phyloP scores from a whole-genome alignment of 2,329 filamentous ascomycete species.

The Pseudocercospora pini-densiflorae region DNA sequence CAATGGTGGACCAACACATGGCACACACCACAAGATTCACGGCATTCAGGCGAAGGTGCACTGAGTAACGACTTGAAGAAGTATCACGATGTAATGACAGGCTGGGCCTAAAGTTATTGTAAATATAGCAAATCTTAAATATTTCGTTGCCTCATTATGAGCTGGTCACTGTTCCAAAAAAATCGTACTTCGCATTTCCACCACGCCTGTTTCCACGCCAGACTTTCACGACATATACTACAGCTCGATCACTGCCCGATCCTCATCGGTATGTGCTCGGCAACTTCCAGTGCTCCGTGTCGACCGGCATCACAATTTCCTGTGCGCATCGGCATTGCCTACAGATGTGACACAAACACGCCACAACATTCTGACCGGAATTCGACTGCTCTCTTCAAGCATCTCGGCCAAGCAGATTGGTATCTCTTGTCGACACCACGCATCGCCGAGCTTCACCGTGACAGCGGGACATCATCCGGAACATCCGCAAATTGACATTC shows the following conservation, averaged over 20 bases:
- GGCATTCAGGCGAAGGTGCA: conserved; percentile 7
- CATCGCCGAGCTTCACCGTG: background rate
- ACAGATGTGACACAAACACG: background rate
- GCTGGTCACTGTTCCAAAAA: no score
- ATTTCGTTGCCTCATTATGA: background rate
- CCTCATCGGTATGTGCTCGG: background rate
- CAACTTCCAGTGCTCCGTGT: background rate
- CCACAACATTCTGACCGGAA: background rate
- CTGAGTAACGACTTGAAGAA: background rate
- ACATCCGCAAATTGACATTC: background rate
- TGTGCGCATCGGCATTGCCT: background rate
- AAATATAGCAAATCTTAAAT: background rate
- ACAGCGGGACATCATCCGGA: background rate
- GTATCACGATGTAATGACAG: background rate
- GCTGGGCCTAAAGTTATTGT: background rate
- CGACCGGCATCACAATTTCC: background rate
- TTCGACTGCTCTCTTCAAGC: background rate
- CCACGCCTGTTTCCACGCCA: no score
- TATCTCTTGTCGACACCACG: background rate
- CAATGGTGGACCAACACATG: conserved; percentile 27
- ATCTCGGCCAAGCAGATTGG: background rate
- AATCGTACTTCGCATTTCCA: no score
- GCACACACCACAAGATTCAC: conserved; percentile 25
- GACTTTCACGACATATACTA: no score
- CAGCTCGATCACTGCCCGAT: background rate